Percentiles rank a stretch among this genome's conserved stretches.
These are phyloP conservation scores for Helotiales sp. DNA, from an alignment of 2,329 filamentous ascomycete genomes.

Conservation along the genomic window DNA sequence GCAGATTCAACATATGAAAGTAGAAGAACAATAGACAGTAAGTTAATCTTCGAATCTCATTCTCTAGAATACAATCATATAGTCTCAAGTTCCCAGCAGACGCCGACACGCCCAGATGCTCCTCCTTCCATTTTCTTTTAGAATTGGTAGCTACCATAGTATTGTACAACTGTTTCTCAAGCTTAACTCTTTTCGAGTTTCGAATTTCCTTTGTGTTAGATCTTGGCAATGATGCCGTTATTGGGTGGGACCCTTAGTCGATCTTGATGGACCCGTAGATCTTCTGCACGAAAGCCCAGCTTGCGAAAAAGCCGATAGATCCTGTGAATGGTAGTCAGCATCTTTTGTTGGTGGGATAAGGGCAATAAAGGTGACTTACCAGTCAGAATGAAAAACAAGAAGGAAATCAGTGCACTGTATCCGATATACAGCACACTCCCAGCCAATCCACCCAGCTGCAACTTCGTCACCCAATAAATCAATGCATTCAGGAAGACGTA, in stretches of 20 bases:
- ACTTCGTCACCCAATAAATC: constrained; percentile 85
- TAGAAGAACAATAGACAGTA: too few relatives aligned
- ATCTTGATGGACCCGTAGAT: constrained; percentile 99
- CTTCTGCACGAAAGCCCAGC: constrained; percentile 89
- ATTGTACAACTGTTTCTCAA: too few relatives aligned
- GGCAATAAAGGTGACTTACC: constrained; percentile 58
- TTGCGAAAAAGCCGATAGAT: constrained; percentile 92
- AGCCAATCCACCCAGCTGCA: constrained; percentile 81
- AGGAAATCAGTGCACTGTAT: constrained; percentile 86
- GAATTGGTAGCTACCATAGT: too few relatives aligned
- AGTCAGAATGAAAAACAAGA: constrained; percentile 89
- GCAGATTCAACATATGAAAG: too few relatives aligned
- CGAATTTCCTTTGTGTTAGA: background rate
- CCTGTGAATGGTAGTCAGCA: constrained; percentile 52
- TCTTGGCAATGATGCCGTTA: background rate
- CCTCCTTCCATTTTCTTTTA: too few relatives aligned
- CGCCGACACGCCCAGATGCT: too few relatives aligned
- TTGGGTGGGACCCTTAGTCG: constrained; percentile 53
- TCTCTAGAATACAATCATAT: too few relatives aligned
- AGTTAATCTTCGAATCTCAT: too few relatives aligned
- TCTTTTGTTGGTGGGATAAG: background rate
- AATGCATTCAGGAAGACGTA: constrained; percentile 94
- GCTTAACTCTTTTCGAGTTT: background rate
- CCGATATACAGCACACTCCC: constrained; percentile 91
- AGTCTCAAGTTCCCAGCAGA: too few relatives aligned